Evolutionary conservation across 75 land plant genomes (phyloP).

Genomic region (Selaginella tamariscina): DNA sequence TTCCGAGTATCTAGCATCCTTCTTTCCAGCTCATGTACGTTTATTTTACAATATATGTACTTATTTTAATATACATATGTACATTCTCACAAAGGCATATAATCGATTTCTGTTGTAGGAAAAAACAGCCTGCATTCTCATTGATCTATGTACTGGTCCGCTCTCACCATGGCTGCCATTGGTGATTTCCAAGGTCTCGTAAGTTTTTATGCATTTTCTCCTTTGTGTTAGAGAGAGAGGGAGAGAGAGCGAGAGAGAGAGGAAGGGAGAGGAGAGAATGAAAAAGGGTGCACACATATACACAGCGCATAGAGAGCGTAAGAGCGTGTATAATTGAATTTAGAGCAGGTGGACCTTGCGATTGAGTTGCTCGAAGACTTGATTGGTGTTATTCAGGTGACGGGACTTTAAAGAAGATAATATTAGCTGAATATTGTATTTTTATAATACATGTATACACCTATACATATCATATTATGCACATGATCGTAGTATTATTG

Average conservation of each 20-base stretch:
- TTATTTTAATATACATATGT: background rate
- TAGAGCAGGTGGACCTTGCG: conserved; percentile 64
- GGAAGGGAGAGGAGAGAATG: no score
- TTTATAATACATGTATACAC: background rate
- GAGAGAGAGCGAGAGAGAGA: no score
- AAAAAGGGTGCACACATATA: no score
- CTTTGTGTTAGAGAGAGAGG: no score
- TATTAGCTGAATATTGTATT: background rate
- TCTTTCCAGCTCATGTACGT: conserved; percentile 72
- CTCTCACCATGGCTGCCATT: conserved; percentile 72
- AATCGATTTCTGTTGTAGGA: conserved; percentile 34
- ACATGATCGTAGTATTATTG: background rate
- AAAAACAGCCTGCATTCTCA: conserved; percentile 74
- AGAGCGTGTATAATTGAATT: background rate
- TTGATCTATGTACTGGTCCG: conserved; percentile 74
- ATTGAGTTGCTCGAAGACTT: conserved; percentile 81
- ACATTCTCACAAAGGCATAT: no score
- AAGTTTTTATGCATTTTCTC: background rate
- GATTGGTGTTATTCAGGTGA: conserved; percentile 61
- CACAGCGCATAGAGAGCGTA: no score
- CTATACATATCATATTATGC: background rate
- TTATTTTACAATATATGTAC: background rate
- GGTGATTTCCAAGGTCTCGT: conserved; percentile 65
- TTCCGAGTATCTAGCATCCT: conserved; percentile 74
- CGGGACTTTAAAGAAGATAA: background rate